These are phyloP conservation scores for Penicillium sp. DNA, from an alignment of 2,329 filamentous ascomycete species.

Conservation along the genomic window DNA sequence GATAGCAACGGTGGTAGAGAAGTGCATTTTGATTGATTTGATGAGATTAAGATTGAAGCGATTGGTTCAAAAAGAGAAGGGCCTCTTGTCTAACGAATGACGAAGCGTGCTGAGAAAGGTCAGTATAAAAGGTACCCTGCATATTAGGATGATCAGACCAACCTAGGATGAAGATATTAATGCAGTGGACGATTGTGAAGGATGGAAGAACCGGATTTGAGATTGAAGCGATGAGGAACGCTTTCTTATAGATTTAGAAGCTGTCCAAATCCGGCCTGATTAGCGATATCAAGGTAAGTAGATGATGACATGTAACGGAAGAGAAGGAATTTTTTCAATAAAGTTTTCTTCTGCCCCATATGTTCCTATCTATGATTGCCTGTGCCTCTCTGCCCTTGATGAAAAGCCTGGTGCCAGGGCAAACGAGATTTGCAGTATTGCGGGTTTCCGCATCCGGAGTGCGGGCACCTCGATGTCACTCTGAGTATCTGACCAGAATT, in stretches of 20 bases:
- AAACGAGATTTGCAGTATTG: constrained; percentile 7
- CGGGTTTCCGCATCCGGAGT: constrained; percentile 24
- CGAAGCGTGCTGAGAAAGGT: constrained; percentile 11
- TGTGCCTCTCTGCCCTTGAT: constrained; percentile 14
- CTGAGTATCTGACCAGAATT: constrained; percentile 3
- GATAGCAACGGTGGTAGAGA: constrained; percentile 24
- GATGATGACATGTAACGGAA: constrained; percentile 19
- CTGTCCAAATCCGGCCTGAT: constrained; percentile 20
- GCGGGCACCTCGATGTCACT: constrained; percentile 18
- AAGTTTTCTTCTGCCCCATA: background rate
- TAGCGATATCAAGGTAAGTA: constrained; percentile 3
- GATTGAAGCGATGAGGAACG: background rate
- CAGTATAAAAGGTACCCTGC: background rate
- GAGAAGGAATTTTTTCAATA: constrained; percentile 5
- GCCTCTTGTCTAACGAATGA: constrained; percentile 25
- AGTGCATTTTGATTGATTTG: constrained; percentile 28
- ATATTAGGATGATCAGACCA: background rate
- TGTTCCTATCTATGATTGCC: constrained; percentile 13
- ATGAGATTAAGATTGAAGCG: constrained; percentile 9
- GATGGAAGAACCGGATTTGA: background rate
- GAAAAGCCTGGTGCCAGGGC: constrained; percentile 8
- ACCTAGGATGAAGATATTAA: constrained; percentile 7
- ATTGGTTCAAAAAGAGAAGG: constrained; percentile 14
- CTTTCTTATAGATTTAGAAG: constrained; percentile 21
- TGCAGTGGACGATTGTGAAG: constrained; percentile 9